phyloP scores from a whole-genome alignment of 2,329 filamentous ascomycete genomes.

The Cercospora brassicicola region DNA sequence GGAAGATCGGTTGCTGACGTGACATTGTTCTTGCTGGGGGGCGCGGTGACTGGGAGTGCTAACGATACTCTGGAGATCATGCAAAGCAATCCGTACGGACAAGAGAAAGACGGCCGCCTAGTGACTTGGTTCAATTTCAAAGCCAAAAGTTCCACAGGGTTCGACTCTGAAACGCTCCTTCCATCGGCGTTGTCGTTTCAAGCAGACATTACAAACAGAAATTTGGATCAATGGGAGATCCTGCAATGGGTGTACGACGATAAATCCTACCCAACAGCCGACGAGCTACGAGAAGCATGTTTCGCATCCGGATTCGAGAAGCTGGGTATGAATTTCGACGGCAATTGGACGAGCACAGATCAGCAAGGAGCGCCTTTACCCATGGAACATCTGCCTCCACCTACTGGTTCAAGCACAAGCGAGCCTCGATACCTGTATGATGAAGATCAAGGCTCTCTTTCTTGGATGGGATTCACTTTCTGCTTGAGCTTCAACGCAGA shows the following conservation, averaged over 20 bases:
- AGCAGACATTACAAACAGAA: conserved; percentile 52
- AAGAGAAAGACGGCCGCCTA: conserved; percentile 37
- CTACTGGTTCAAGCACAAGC: conserved; percentile 50
- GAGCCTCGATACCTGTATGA: conserved; percentile 49
- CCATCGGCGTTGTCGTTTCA: conserved; percentile 48
- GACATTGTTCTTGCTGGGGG: conserved; percentile 49
- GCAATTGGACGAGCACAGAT: conserved; percentile 50
- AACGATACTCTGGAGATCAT: conserved; percentile 46
- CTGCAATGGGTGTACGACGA: conserved; percentile 59
- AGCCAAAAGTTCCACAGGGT: conserved; percentile 42
- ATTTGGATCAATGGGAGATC: conserved; percentile 54
- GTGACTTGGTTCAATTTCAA: conserved; percentile 53
- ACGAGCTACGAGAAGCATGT: conserved; percentile 51
- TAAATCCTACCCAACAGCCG: conserved; percentile 54
- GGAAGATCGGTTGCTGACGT: conserved; percentile 38
- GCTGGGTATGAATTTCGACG: conserved; percentile 51
- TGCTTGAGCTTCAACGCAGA: conserved; percentile 54
- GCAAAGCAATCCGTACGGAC: conserved; percentile 49
- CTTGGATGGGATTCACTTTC: conserved; percentile 57
- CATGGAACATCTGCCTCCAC: conserved; percentile 9
- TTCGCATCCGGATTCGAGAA: conserved; percentile 49
- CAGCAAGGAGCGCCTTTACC: conserved; percentile 38
- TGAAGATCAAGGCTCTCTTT: conserved; percentile 46
- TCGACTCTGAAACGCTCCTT: conserved; percentile 48
- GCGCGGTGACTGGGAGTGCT: conserved; percentile 41